Base-by-base conservation (phyloP, 441 rosid genomes). In the Caryocar brasiliense region DNA sequence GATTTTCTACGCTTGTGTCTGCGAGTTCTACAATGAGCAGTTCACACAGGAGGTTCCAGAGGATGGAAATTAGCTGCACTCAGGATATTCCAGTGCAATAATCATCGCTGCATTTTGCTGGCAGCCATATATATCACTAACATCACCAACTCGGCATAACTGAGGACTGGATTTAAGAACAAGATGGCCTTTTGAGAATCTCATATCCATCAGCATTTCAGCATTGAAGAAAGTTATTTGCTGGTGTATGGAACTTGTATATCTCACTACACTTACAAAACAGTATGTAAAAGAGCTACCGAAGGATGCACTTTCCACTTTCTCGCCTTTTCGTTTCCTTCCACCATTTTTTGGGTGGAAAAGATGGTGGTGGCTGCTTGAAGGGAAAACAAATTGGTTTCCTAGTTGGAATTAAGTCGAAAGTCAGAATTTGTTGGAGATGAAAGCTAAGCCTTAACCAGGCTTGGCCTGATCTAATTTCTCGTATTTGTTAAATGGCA, bases 171-270 rank as follows among this genome's bases (percentile, higher is more conserved):
- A 40, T 37, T 33, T 29, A 10, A 30, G 17, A 18, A 22, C 30
- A 22, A 44, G 41, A 24, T 28, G 22, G 40, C 23, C 21, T 40
- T 50, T 18, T 6, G 51, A 34, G 51, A 21, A n/a, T 39, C 26
- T 21, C 13, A 41, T 12, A 6, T 49, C 33, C 17, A 41, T 19
- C 55, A 32, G 54, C 42, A 56, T 51, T 47, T 18, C 3, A 27
- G n/a, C 34, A 21, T n/a, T 7, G 23, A n/a, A 11, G 48, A 54
- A 44, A 49, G 13, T 18, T n/a, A 25, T 40, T 19, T 52, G 46
- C 51, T 44, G 40, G 43, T 64, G 71, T 74, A 59, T 64, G 62
- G 40, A 61, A 64, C 45, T n/a, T 67, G 65, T 65, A 61, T 21
- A 66, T 62, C 34, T 40, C 42, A 36, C 17, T 40, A 57, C 54